Evolutionary conservation across 345 rosid genomes (phyloP).

Genomic region (Adansonia digitata): DNA sequence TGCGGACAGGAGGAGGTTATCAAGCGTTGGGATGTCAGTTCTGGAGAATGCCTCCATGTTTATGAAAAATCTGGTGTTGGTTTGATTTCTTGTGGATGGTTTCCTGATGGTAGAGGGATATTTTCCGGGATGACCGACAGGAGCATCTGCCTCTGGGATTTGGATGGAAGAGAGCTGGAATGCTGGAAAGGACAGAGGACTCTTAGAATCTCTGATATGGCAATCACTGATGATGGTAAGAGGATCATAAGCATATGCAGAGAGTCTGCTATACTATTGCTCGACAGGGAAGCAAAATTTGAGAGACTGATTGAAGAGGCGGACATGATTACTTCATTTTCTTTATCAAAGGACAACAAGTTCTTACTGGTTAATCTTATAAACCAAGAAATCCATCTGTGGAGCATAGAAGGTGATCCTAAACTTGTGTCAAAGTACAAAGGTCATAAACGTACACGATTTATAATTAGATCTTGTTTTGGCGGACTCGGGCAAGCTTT

Average conservation of each 20-base stretch:
- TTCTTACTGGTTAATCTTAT: constrained; percentile 55
- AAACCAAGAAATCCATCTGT: constrained; percentile 62
- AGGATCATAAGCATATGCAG: constrained; percentile 47
- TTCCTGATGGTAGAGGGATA: constrained; percentile 43
- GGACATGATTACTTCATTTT: constrained; percentile 57
- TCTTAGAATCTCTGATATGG: constrained; percentile 49
- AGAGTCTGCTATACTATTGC: constrained; percentile 42
- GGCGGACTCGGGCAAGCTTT: constrained; percentile 66
- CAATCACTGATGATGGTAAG: constrained; percentile 46
- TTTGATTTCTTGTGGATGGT: constrained; percentile 65
- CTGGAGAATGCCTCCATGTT: constrained; percentile 54
- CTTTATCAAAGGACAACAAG: constrained; percentile 48
- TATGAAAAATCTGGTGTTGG: constrained; percentile 50
- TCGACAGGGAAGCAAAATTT: constrained; percentile 39
- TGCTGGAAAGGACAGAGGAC: constrained; percentile 53
- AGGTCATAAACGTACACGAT: constrained; percentile 56
- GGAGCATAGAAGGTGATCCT: constrained; percentile 44
- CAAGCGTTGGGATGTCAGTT: constrained; percentile 52
- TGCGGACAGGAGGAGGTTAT: constrained; percentile 54
- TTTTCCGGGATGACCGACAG: constrained; percentile 47
- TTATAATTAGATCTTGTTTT: constrained; percentile 63
- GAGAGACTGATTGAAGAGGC: constrained; percentile 50
- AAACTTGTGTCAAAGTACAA: constrained; percentile 47
- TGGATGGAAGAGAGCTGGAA: constrained; percentile 50
- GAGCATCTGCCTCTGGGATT: constrained; percentile 52